phyloP scores from a whole-genome alignment of 345 rosid species.

The Gossypium thurberi region DNA sequence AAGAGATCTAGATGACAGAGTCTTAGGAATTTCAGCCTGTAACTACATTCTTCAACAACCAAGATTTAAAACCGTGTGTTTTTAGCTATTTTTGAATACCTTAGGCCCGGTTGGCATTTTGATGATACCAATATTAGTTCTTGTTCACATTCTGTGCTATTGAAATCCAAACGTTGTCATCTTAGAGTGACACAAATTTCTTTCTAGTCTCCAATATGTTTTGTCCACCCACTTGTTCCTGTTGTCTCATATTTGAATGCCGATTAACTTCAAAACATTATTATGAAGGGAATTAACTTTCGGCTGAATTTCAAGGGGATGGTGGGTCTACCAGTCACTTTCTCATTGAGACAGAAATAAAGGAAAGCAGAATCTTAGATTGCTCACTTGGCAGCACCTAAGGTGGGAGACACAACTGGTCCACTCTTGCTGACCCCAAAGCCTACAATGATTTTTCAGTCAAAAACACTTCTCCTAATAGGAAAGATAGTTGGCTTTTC shows the following conservation, averaged over 20 bases:
- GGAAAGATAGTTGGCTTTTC: conserved; percentile 11
- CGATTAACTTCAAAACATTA: conserved; percentile 17
- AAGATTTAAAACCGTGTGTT: not conserved
- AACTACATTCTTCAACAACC: not conserved
- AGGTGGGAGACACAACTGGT: conserved; percentile 46
- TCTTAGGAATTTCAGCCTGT: not conserved
- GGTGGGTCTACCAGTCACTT: conserved; percentile 24
- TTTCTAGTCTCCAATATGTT: not conserved
- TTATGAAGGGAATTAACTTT: conserved; percentile 26
- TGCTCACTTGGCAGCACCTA: conserved; percentile 23
- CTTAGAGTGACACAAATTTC: conserved; percentile 8
- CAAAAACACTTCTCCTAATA: conserved; percentile 23
- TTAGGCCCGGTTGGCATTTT: not conserved
- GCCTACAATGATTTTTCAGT: conserved; percentile 31
- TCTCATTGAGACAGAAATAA: conserved; percentile 29
- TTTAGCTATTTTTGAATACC: not conserved
- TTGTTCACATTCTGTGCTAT: conserved; percentile 2
- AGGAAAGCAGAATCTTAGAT: conserved; percentile 28
- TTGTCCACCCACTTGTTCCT: conserved; percentile 19
- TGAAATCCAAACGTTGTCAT: conserved; percentile 14
- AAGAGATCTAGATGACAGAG: not conserved
- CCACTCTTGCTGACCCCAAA: conserved; percentile 38
- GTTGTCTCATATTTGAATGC: conserved; percentile 17
- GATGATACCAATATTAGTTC: conserved; percentile 6
- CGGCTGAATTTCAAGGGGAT: conserved; percentile 20